phyloP scores from a whole-genome alignment of 805 yeast species.

The Spathaspora sp. region DNA sequence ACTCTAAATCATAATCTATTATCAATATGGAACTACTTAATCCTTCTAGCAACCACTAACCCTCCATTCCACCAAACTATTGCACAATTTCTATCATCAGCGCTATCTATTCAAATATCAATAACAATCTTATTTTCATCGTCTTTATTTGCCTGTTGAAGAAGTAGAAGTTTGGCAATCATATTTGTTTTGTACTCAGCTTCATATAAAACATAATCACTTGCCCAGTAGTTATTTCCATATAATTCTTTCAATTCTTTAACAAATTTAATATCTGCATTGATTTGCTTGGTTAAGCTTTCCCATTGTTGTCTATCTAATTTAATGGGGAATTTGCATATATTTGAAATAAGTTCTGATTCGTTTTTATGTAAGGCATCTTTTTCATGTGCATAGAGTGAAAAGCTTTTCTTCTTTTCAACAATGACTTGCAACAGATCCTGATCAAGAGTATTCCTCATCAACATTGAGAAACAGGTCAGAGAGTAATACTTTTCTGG shows the following conservation, averaged over 20 bases:
- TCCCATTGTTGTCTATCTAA: background rate
- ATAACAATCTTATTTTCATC: no score
- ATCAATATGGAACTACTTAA: no score
- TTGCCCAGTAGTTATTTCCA: background rate
- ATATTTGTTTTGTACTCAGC: background rate
- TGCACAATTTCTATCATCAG: no score
- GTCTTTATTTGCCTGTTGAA: no score
- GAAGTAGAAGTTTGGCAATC: background rate
- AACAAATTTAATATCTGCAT: conserved; percentile 2
- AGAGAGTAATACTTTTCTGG: background rate
- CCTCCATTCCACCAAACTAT: no score
- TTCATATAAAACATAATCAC: conserved; percentile 1
- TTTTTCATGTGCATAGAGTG: conserved; percentile 64
- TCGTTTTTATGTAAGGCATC: conserved; percentile 63
- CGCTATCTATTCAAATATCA: no score
- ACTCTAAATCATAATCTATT: no score
- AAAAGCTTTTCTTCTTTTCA: conserved; percentile 18
- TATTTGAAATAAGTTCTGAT: conserved; percentile 3
- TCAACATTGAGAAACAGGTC: background rate
- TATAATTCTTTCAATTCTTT: background rate
- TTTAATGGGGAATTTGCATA: conserved; percentile 1
- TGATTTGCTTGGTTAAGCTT: conserved; percentile 1
- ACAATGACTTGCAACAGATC: background rate
- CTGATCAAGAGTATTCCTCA: conserved; percentile 6
- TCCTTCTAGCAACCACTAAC: no score